Percentiles rank a stretch among this genome's conserved stretches.
phyloP scores from a whole-genome alignment of 2,329 filamentous ascomycete species.

The Pseudonectria buxi region DNA sequence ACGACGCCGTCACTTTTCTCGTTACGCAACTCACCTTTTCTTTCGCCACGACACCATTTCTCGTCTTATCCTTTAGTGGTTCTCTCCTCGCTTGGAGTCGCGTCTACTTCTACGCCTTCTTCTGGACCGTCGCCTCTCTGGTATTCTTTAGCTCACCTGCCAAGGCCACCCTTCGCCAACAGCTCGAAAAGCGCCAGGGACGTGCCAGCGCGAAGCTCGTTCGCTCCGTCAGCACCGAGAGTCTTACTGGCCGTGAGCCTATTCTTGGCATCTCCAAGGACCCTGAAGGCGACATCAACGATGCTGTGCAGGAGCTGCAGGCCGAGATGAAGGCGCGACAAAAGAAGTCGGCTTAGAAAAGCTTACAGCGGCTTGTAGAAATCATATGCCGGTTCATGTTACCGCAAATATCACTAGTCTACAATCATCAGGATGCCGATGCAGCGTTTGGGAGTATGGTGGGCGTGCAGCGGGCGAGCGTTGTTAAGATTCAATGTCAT shows the following conservation, averaged over 20 bases:
- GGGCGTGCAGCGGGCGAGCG: too few species aligned
- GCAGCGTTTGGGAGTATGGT: too few species aligned
- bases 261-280: conserved; percentile 75
- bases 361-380: too few species aligned
- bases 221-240: conserved; percentile 51
- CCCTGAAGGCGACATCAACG: conserved; percentile 65
- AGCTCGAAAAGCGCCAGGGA: conserved; percentile 51
- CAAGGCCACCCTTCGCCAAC: conserved; percentile 52
- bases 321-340: conserved; percentile 57
- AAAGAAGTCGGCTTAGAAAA: conserved; percentile 14
- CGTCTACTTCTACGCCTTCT: conserved; percentile 80
- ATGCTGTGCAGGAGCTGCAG: conserved; percentile 68
- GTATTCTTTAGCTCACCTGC: conserved; percentile 75
- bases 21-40: conserved; percentile 76
- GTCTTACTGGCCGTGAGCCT: conserved; percentile 49
- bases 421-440: too few species aligned
- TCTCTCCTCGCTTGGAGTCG: conserved; percentile 73
- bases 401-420: too few species aligned
- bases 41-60: conserved; percentile 78
- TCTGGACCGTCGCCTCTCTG: conserved; percentile 59
- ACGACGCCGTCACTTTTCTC: conserved; percentile 71
- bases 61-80: conserved; percentile 66
- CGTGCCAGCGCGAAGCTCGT: conserved; percentile 39
- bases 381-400: too few species aligned
- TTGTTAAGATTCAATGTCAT: neutral